Conservation (phyloP, 75 land plant genomes). For the Chamaecyparis obtusa region DNA sequence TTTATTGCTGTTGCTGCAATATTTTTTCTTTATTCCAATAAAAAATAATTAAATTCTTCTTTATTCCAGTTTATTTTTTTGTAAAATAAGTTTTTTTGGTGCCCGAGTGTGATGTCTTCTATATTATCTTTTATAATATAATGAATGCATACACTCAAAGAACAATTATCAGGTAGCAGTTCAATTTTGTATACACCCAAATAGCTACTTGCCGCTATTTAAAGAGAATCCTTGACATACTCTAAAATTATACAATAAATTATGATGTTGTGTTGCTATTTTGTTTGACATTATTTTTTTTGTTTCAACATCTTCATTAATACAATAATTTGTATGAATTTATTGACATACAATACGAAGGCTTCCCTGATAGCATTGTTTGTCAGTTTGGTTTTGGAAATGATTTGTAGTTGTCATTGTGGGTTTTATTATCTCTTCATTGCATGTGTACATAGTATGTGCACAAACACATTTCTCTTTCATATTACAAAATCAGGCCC, state of each 20-base stretch:
- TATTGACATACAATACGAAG: neutral
- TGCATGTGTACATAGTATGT: neutral
- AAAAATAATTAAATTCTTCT: too few species aligned
- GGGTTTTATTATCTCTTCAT: neutral
- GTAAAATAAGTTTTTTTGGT: too few species aligned
- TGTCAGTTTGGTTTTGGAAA: neutral
- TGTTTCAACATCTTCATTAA: neutral
- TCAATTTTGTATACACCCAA: neutral
- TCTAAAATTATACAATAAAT: neutral
- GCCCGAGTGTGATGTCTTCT: too few species aligned
- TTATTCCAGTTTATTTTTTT: neutral
- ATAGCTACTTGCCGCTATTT: neutral
- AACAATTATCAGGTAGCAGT: neutral
- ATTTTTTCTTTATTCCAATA: too few species aligned
- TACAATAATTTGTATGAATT: neutral
- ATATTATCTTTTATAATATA: neutral
- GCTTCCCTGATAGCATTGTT: neutral
- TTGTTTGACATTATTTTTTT: neutral
- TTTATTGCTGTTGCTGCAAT: too few species aligned
- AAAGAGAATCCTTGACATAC: neutral
- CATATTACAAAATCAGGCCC: too few species aligned
- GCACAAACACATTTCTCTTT: neutral
- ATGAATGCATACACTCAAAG: neutral
- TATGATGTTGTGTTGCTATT: neutral
- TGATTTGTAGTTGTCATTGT: neutral